phyloP scores from a whole-genome alignment of 108 stramenopile genomes.

The Pseudonitzschia pungens region DNA sequence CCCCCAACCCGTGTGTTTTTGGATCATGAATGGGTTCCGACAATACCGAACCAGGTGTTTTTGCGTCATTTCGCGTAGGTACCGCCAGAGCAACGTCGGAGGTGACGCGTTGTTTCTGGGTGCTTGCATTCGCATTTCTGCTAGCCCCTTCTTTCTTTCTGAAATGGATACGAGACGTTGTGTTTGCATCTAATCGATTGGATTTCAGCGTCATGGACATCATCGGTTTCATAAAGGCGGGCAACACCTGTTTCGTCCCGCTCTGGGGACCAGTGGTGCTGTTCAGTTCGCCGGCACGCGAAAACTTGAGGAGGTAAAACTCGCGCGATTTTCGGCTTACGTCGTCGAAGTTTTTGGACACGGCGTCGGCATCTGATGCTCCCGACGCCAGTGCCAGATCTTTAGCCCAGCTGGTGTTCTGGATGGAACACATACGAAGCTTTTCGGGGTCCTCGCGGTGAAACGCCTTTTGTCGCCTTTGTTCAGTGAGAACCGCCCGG shows the following conservation, averaged over 20 bases:
- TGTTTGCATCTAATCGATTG: slow-evolving; percentile 50
- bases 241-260: slow-evolving; percentile 22
- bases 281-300: slow-evolving; percentile 24
- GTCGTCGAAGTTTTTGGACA: slow-evolving; percentile 66
- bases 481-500: slow-evolving; percentile 69
- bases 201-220: slow-evolving; percentile 11
- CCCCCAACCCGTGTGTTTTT: neutral
- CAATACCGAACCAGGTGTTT: neutral
- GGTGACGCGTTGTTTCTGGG: neutral
- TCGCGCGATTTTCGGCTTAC: slow-evolving; percentile 71
- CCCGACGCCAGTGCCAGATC: slow-evolving; percentile 83
- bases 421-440: slow-evolving; percentile 66
- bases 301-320: slow-evolving; percentile 79
- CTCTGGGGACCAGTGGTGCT: neutral
- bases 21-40: slow-evolving; percentile 23
- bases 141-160: slow-evolving; percentile 22
- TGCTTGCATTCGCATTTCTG: neutral
- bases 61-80: neutral
- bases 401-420: slow-evolving; percentile 75
- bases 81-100: neutral
- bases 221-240: slow-evolving; percentile 51
- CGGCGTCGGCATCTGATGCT: slow-evolving; percentile 79
- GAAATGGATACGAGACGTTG: slow-evolving; percentile 44
- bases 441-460: slow-evolving; percentile 61
- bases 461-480: slow-evolving; percentile 58